Conservation (phyloP, 805 yeast species). For the Kodamaea nitidulidarum region DNA sequence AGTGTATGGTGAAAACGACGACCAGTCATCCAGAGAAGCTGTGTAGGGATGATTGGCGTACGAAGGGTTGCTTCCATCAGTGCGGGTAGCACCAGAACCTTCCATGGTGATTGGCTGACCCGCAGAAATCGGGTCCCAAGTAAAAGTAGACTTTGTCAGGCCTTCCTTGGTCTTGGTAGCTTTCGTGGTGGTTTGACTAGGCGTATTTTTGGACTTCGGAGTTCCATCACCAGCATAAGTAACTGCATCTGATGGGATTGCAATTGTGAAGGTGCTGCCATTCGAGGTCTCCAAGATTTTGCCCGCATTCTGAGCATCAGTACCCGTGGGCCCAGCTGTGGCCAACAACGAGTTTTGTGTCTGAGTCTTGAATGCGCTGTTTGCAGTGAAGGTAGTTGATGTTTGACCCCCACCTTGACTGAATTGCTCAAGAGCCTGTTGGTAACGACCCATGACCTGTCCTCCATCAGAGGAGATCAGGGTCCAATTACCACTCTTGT, state of each 20-base stretch:
- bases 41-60: slow-evolving; percentile 11
- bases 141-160: not conserved
- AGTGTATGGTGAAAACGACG: slow-evolving; percentile 7
- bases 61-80: slow-evolving; percentile 4
- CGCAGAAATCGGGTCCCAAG: slow-evolving; percentile 3
- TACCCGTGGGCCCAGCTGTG: slow-evolving; percentile 10
- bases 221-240: not conserved
- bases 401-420: slow-evolving; percentile 5
- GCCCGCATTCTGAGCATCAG: slow-evolving; percentile 6
- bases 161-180: no score
- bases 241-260: not conserved
- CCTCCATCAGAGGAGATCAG: slow-evolving; percentile 59
- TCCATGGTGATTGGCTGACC: slow-evolving; percentile 4
- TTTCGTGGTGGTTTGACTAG: no score
- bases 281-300: not conserved
- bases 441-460: slow-evolving; percentile 53
- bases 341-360: slow-evolving; percentile 8
- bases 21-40: slow-evolving; percentile 9
- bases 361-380: slow-evolving; percentile 1
- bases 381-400: slow-evolving; percentile 2
- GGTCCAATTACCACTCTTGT: slow-evolving; percentile 53
- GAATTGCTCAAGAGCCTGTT: slow-evolving; percentile 10
- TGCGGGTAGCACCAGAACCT: not conserved
- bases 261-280: not conserved
- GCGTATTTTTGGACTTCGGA: no score